A percentile compares a stretch with the other conserved stretches of the same genome.
Conservation (phyloP, 225 moss, liverwort and hornwort species). For the Pseudoscleropodium purum region DNA sequence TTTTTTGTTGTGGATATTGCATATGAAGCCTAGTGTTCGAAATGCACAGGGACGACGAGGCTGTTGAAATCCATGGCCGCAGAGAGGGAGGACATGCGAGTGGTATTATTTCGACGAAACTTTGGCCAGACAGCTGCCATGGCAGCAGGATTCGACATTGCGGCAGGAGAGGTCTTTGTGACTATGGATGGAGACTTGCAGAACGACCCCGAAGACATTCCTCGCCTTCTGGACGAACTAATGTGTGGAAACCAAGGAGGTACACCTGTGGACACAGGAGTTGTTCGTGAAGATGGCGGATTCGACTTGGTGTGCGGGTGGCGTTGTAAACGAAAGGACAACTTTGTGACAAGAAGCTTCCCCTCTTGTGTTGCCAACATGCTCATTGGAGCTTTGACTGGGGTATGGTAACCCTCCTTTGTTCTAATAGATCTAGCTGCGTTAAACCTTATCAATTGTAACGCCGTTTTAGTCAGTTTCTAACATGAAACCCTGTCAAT, state of each 20-base stretch:
- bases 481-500: neutral
- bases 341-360: constrained; percentile 17
- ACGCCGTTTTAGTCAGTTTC: neutral
- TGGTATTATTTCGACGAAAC: constrained; percentile 31
- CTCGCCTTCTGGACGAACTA: constrained; percentile 23
- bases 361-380: constrained; percentile 36
- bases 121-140: constrained; percentile 57
- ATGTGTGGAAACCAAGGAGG: constrained; percentile 18
- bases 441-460: neutral
- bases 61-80: constrained; percentile 37
- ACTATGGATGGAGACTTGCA: constrained; percentile 52
- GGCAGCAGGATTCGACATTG: constrained; percentile 44
- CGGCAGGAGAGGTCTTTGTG: constrained; percentile 35
- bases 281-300: constrained; percentile 40
- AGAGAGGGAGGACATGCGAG: constrained; percentile 40
- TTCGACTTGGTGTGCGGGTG: constrained; percentile 53
- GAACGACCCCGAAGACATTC: constrained; percentile 47
- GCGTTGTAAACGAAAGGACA: constrained; percentile 34
- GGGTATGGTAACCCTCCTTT: constrained; percentile 3
- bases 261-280: constrained; percentile 10
- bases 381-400: constrained; percentile 38
- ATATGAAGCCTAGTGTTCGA: neutral
- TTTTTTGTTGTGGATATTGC: neutral
- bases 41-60: constrained; percentile 21
- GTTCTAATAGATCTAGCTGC: neutral